These are phyloP conservation scores for Erodium chrysanthum DNA, from an alignment of 441 rosid species.

Conservation along the genomic window DNA sequence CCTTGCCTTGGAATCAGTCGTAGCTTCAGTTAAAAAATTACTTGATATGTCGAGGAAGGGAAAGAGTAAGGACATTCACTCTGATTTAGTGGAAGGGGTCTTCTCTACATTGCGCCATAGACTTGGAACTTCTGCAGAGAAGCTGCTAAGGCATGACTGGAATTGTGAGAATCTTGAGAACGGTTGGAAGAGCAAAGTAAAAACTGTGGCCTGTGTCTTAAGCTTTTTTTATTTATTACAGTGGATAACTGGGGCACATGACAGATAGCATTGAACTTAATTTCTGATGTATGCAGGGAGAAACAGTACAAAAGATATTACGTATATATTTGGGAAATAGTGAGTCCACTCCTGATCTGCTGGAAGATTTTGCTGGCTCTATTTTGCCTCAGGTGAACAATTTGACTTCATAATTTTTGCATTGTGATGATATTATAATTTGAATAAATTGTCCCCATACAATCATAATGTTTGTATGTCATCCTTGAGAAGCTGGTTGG, in stretches of 20 bases:
- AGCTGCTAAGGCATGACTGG: constrained; percentile 56
- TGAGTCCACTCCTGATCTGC: constrained; percentile 49
- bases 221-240: background rate
- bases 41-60: constrained; percentile 30
- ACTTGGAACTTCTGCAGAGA: constrained; percentile 60
- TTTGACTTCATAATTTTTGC: constrained; percentile 4
- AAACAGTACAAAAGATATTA: constrained; percentile 53
- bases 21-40: constrained; percentile 34
- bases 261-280: constrained; percentile 7
- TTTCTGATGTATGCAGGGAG: constrained; percentile 46
- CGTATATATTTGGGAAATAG: constrained; percentile 53
- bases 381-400: constrained; percentile 56
- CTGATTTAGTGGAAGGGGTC: constrained; percentile 25
- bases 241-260: background rate
- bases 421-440: constrained; percentile 1
- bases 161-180: constrained; percentile 40
- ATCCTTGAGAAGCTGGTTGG: background rate
- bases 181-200: constrained; percentile 69
- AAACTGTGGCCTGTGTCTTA: constrained; percentile 20
- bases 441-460: background rate
- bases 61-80: constrained; percentile 23
- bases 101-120: constrained; percentile 33
- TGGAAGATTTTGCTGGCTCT: constrained; percentile 58
- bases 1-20: constrained; percentile 47
- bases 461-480: background rate